Percentiles rank a stretch among this genome's conserved stretches.
These are phyloP conservation scores for Globisporangium okanoganense DNA, from an alignment of 352 stramenopile genomes.

Conservation along the genomic window DNA sequence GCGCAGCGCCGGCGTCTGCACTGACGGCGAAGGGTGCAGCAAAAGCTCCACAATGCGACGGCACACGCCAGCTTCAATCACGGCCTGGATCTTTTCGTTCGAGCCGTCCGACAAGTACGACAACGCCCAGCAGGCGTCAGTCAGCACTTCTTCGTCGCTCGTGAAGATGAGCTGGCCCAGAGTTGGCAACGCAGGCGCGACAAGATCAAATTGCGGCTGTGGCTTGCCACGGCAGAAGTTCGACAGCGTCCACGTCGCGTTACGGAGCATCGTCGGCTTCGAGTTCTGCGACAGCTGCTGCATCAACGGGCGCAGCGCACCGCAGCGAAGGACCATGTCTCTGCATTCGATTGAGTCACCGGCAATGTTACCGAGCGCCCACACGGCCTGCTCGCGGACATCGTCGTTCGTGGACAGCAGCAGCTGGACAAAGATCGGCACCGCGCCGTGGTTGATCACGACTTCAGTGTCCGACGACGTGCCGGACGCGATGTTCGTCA, in stretches of 20 bases:
- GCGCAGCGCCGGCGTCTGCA: conserved; percentile 80
- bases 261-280: conserved; percentile 97
- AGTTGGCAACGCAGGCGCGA: conserved; percentile 93
- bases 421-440: conserved; percentile 96
- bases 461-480: conserved; percentile 97
- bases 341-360: conserved; percentile 96
- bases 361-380: conserved; percentile 99
- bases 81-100: conserved; percentile 99
- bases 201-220: conserved; percentile 94
- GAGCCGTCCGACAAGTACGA: conserved; percentile 98
- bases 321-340: conserved; percentile 94
- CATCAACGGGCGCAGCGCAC: conserved; percentile 94
- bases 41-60: conserved; percentile 95
- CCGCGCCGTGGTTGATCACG: conserved; percentile 96
- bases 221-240: conserved; percentile 97
- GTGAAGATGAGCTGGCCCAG: conserved; percentile 97
- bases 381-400: conserved; percentile 96
- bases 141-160: conserved; percentile 98
- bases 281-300: conserved; percentile 89
- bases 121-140: conserved; percentile 99
- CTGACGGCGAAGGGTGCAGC: conserved; percentile 75
- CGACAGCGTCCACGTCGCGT: conserved; percentile 99
- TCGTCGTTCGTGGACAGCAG: conserved; percentile 97
- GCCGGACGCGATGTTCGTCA: conserved; percentile 99
- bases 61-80: conserved; percentile 97